A percentile compares a stretch with the other conserved stretches of the same genome.
Conservation (phyloP, 73 alveolate species). For the Tetrahymena thermophila region DNA sequence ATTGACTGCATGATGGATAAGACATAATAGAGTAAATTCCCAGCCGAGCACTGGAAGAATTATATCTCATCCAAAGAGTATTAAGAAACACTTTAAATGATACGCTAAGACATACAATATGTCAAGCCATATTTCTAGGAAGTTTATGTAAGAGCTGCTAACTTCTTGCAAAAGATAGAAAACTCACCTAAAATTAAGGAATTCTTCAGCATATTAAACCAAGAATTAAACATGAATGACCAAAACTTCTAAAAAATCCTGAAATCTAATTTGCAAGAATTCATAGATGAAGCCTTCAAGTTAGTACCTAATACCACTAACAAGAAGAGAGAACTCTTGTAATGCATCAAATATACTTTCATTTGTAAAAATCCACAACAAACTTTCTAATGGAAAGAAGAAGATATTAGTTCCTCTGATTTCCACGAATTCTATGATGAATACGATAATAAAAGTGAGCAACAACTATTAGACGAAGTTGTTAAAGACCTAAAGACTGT, state of each 20-base stretch:
- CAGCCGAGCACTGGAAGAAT: background rate
- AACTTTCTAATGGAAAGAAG: background rate
- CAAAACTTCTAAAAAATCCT: background rate
- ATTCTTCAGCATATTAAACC: background rate
- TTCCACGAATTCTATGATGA: background rate
- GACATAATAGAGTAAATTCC: background rate
- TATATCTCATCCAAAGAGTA: background rate
- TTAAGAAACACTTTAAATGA: background rate
- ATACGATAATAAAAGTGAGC: background rate
- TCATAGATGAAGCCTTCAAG: background rate
- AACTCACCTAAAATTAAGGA: background rate
- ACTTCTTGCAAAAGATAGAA: background rate
- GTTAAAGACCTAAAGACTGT: background rate
- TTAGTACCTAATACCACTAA: background rate
- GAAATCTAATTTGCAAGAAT: background rate
- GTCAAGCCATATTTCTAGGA: background rate
- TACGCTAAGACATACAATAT: background rate
- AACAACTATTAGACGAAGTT: background rate
- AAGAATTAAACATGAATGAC: background rate
- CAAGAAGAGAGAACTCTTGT: background rate
- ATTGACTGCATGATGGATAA: slow-evolving; percentile 20
- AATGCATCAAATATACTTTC: background rate
- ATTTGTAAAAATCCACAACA: background rate
- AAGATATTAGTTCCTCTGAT: background rate
- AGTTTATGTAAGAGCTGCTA: background rate